Evolutionary conservation across 495 filamentous ascomycete genomes (phyloP), one percentile per base, ranked within the genome.

Genomic region (Penicillium soppii): DNA sequence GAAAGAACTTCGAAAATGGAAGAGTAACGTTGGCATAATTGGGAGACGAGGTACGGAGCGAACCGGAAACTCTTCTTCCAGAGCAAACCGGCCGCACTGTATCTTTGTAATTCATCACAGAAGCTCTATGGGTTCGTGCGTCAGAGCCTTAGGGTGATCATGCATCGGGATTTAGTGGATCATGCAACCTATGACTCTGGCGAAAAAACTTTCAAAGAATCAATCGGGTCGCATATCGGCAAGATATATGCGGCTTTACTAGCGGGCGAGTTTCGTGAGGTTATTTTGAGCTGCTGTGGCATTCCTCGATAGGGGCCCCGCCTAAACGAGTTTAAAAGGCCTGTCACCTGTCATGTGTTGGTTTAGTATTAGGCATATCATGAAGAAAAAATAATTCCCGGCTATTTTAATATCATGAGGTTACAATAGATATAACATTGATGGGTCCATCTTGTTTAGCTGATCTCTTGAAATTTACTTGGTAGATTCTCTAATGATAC

Each of bases 211-310:
- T 21, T 29, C 37, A 49, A 57, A 40, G 53, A 50, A 42, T 42
- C 45, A 7, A 63, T 63, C 27, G 61, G 61, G 16, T 57, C 57
- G 25, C 51, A 56, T n/a, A 56, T 63, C 21, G 50, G 47, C 6
- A 55, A 52, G 12, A 38, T 63, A n/a, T 63, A 63, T 51, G 38
- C 47, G n/a, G 57, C 57, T 8, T 39, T 63, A 12, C 32, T 53
- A 10, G 46, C 50, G 30, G 61, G 57, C 2, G 47, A 47, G 19
- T 45, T 63, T 10, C 39, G 27, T 36, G 45, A 48, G 6, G 43
- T 47, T 87, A 10, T 59, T 50, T 13, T 76, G 75, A 44, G 63
- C 70, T 39, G 83, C 84, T 66, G 80, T 82, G 37, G 5, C 29
- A 32, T n/a, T n/a, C n/a, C n/a, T n/a, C n/a, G 29, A 5, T 32